Conservation (phyloP, 345 rosid genomes). For the Arabidopsis arenosa region DNA sequence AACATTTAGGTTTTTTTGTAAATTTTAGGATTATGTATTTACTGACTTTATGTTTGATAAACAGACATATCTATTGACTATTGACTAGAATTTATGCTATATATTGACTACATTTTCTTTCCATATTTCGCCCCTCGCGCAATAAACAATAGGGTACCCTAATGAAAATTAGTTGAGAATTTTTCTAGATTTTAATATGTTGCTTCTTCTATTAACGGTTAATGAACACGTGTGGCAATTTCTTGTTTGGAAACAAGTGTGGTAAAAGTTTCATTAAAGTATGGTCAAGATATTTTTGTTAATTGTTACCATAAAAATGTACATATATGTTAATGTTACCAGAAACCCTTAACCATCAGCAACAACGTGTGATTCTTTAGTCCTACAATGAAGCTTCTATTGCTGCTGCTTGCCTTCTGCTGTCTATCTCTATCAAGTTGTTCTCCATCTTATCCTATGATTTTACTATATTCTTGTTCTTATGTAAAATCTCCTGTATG, state of each 20-base stretch:
- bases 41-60: no score
- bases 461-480: background rate
- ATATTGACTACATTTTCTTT: background rate
- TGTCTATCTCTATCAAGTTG: slow-evolving; percentile 37
- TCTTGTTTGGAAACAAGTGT: no score
- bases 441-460: slow-evolving; percentile 17
- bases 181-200: background rate
- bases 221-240: background rate
- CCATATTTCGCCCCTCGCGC: background rate
- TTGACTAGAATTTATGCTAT: background rate
- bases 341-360: background rate
- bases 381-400: slow-evolving; percentile 30
- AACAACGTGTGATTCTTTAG: background rate
- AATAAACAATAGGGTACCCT: background rate
- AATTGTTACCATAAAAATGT: no score
- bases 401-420: slow-evolving; percentile 34
- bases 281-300: no score
- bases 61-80: background rate
- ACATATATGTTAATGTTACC: no score
- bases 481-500: background rate
- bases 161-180: background rate
- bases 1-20: no score
- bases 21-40: no score
- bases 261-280: no score
- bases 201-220: background rate